Percentiles rank a stretch among this genome's conserved stretches.
phyloP scores from a whole-genome alignment of 176 grass and related monocot species.

The Carex parvula region DNA sequence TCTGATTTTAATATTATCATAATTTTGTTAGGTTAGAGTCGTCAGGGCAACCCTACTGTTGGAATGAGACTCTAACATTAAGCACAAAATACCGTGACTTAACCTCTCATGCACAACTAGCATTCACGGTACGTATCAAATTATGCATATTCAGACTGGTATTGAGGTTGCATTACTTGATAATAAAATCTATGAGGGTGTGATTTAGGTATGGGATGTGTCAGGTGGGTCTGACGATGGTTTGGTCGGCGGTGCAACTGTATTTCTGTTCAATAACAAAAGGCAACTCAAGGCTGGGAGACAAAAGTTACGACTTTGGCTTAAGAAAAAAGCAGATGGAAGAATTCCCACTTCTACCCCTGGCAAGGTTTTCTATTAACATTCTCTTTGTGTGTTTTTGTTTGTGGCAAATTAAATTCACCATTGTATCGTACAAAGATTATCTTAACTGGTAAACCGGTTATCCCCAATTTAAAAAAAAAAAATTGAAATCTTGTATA shows the following conservation, averaged over 20 bases:
- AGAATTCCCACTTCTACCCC: slow-evolving; percentile 76
- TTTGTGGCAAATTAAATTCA: background rate
- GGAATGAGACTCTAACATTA: slow-evolving; percentile 82
- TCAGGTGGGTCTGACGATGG: slow-evolving; percentile 44
- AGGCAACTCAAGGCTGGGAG: slow-evolving; percentile 80
- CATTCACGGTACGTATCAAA: slow-evolving; percentile 55
- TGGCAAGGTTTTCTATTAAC: slow-evolving; percentile 50
- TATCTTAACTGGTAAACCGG: no score
- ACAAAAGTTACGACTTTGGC: slow-evolving; percentile 77
- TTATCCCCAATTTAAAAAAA: no score
- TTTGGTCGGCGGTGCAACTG: slow-evolving; percentile 63
- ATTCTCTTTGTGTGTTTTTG: no score
- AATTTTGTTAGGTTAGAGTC: slow-evolving; percentile 52
- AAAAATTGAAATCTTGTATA: background rate
- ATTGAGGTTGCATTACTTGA: no score
- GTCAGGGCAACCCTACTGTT: slow-evolving; percentile 57
- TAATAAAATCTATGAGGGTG: no score
- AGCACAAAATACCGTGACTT: slow-evolving; percentile 89
- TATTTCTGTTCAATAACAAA: slow-evolving; percentile 95
- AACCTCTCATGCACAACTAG: slow-evolving; percentile 80
- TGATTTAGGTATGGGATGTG: slow-evolving; percentile 68
- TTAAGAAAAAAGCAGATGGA: slow-evolving; percentile 76
- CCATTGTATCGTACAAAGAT: background rate
- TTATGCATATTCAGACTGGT: no score
- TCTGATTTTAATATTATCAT: no score